These are phyloP conservation scores for Colletotrichum sp. DNA, from an alignment of 2,329 filamentous ascomycete species.

Conservation along the genomic window DNA sequence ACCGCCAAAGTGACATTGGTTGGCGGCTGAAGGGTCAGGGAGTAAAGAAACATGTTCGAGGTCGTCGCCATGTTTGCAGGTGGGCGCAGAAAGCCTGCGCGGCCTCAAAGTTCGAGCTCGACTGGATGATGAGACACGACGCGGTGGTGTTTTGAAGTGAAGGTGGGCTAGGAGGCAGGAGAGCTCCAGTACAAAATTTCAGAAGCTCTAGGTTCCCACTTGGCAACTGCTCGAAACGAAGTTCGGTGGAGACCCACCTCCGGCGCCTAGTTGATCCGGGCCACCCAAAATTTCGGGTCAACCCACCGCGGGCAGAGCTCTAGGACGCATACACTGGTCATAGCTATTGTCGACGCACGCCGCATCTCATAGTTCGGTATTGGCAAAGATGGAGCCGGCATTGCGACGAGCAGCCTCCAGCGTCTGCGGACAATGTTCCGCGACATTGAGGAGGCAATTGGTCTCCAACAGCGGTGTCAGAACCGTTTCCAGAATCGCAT, in stretches of 20 bases:
- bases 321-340: neutral
- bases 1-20: conserved; percentile 90
- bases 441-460: conserved; percentile 19
- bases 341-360: neutral
- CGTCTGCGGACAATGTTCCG: conserved; percentile 27
- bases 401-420: conserved; percentile 26
- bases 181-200: conserved; percentile 20
- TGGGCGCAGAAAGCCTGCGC: conserved; percentile 57
- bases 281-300: conserved; percentile 21
- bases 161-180: conserved; percentile 15
- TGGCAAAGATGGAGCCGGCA: conserved; percentile 22
- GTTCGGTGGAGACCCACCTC: neutral
- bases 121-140: conserved; percentile 5
- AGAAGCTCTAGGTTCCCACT: conserved; percentile 20
- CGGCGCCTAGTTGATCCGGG: conserved; percentile 15
- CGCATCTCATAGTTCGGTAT: neutral
- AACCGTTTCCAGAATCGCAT: conserved; percentile 14
- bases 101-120: conserved; percentile 35
- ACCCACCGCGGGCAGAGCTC: neutral
- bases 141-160: conserved; percentile 15
- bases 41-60: conserved; percentile 98
- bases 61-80: conserved; percentile 85
- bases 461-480: neutral
- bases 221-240: neutral
- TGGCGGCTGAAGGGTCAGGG: conserved; percentile 91